Percentiles rank a stretch among this genome's conserved stretches.
These are phyloP conservation scores for Gracilaria caudata DNA, from an alignment of 23 red algal genomes.

Conservation along the genomic window DNA sequence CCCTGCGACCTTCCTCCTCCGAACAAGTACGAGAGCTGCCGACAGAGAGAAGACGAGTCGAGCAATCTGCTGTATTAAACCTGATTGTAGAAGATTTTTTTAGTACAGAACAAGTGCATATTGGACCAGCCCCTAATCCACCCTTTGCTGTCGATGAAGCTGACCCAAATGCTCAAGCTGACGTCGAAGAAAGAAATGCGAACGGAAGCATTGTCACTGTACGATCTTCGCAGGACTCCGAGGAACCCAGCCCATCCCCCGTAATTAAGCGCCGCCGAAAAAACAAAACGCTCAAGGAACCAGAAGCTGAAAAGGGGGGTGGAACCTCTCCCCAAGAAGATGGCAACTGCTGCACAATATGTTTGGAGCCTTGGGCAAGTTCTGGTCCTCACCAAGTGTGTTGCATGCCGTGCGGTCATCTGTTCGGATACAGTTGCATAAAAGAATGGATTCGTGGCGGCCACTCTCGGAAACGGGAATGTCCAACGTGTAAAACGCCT, in stretches of 20 bases:
- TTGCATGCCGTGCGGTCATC: conserved; percentile 77
- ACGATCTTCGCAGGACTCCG: not conserved
- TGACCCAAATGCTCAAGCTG: not conserved
- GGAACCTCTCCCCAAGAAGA: conserved; percentile 3
- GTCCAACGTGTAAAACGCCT: conserved; percentile 67
- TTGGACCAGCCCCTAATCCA: not conserved
- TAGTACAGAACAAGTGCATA: not conserved
- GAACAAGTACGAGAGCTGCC: not conserved
- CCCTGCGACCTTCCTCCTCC: not conserved
- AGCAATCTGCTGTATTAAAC: not conserved
- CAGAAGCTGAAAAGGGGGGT: not conserved
- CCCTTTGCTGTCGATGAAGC: not conserved
- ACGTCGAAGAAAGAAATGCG: not conserved
- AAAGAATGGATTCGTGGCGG: conserved; percentile 53
- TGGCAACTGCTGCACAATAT: conserved; percentile 70
- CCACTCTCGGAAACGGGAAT: conserved; percentile 18
- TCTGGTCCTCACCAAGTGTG: conserved; percentile 66
- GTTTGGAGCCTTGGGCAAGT: conserved; percentile 58
- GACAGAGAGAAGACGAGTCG: not conserved
- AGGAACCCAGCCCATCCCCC: conserved; percentile 12
- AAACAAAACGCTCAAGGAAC: not conserved
- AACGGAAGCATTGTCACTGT: not conserved
- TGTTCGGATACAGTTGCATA: conserved; percentile 81
- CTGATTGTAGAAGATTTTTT: not conserved
- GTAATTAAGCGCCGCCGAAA: conserved; percentile 43